Base-by-base conservation (phyloP, 768 basidiomycete species). In the Suillus decipiens region DNA sequence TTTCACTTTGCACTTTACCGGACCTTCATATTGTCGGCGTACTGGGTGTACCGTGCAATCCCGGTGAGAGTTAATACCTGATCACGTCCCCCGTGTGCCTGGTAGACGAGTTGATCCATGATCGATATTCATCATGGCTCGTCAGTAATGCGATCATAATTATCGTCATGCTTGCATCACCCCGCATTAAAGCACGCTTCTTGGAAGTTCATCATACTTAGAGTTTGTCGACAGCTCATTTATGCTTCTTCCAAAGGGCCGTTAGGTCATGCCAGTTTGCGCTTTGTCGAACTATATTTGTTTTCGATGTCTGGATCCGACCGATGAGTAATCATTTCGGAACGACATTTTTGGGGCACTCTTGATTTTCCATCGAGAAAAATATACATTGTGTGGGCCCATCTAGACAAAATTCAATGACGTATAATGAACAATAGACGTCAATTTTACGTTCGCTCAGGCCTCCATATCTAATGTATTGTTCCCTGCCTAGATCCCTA, bases 191-290 rank as follows among this genome's bases (percentile, higher is more conserved):
- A 55, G 24, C 5, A 7, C 1, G 54, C 54, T 55, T 55, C 54
- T 55, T 24, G 54, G 54, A 55, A 34, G 22, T 24, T 10, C 36
- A 56, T 56, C 55, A 37, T 57, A 39, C 15, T 56, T 56, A 56
- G 22, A 42, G 56, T 57, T 39, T 57, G 39, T 31, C 39, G 28
- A 57, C 28, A 28, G 41, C 37, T 12, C 17, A 41, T 28, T 34
- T 11, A 31, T 22, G 6, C 39, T 28, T 57, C 56, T 41, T 28
- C 19, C 3, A 31, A 41, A 57, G 24, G 55, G 39, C 6, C 56
- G 24, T 41, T 31, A 28, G 11, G 22, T 55, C 24, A 24, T 47
- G n/a, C 14, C 14, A 48, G 7, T 24, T 50, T 17, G 8, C 56
- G 56, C 22, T 57, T 10, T 14, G 37, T 57, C 17, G 11, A 39